Percentiles rank a stretch among this genome's conserved stretches.
These are phyloP conservation scores for Leccinellum albellum DNA, from an alignment of 768 basidiomycete species.

Conservation along the genomic window DNA sequence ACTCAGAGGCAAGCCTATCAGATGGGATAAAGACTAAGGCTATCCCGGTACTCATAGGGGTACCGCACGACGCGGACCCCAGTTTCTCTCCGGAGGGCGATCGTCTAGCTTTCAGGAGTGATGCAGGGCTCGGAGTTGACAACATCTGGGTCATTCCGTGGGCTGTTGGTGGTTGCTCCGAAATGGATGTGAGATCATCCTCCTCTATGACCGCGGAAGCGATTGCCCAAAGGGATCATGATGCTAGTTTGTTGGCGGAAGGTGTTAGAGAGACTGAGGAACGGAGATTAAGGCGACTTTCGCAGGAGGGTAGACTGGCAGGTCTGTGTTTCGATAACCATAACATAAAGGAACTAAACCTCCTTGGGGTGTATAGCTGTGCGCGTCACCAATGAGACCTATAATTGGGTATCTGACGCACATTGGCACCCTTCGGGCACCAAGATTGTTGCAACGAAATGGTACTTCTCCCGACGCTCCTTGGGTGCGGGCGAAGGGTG, in stretches of 20 bases:
- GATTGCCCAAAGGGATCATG: slow-evolving; percentile 35
- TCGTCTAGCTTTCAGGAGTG: slow-evolving; percentile 64
- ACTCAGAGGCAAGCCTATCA: slow-evolving; percentile 28
- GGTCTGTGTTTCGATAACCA: slow-evolving; percentile 16
- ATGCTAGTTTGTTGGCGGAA: slow-evolving; percentile 44
- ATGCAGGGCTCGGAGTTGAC: slow-evolving; percentile 68
- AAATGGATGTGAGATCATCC: slow-evolving; percentile 49
- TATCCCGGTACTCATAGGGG: slow-evolving; percentile 56
- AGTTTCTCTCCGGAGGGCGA: slow-evolving; percentile 68
- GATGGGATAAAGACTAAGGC: slow-evolving; percentile 37
- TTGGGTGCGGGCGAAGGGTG: slow-evolving; percentile 73
- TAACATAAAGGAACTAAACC: slow-evolving; percentile 2
- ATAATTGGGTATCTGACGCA: slow-evolving; percentile 64
- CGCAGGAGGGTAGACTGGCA: slow-evolving; percentile 57
- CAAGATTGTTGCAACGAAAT: slow-evolving; percentile 70
- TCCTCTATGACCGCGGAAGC: slow-evolving; percentile 34
- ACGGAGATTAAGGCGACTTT: slow-evolving; percentile 45
- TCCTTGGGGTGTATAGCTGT: slow-evolving; percentile 27
- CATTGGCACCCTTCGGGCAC: slow-evolving; percentile 66
- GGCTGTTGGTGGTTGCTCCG: slow-evolving; percentile 51
- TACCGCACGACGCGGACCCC: slow-evolving; percentile 70
- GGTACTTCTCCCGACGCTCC: slow-evolving; percentile 64
- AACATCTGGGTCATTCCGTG: slow-evolving; percentile 72
- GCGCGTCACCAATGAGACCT: slow-evolving; percentile 70
- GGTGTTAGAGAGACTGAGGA: slow-evolving; percentile 51